Base-by-base conservation (phyloP, 805 yeast genomes). In the Metschnikowia reukaufii region DNA sequence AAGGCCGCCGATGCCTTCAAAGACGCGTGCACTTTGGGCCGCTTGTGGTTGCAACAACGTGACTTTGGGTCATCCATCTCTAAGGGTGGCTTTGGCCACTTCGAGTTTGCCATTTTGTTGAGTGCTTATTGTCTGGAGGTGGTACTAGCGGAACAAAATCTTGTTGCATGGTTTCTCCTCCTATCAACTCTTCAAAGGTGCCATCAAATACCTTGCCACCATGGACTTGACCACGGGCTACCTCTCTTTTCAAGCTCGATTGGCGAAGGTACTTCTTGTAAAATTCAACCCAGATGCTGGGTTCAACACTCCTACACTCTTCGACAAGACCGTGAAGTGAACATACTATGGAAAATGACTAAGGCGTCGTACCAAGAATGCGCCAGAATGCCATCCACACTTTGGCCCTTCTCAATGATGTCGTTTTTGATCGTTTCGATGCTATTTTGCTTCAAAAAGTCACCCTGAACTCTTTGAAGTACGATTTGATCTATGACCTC, bases 131-230 rank as follows among this genome's bases (percentile, higher is more conserved):
- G 36, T 82, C 83, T 51, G 97, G 97, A 57, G 95, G 95, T 56
- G 91, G 92, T 49, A 65, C 70, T 6, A 76, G 74, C 54, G 94
- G 95, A 85, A 84, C 58, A 86, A 83, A 58, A 83, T 89, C 19
- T 72, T 94, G 45, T 65, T 90, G 32, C 85, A 84, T 56, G 99
- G 98, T 0, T 92, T 86, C 64, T 89, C 96, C 3, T 85, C 95
- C 18, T 94, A 90, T 63, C 99, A 94, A 68, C 71, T 94, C 42
- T 94, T 94, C 73, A 91, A 88, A 63, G 97, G 96, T 62, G 82
- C 88, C 1, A 75, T 94, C 47, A 82, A 82, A 57, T 91, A 86
- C 60, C 62, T 92, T 50, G 95, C 97, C 2, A 79, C 87, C 2
- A 83, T 84, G 75, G 96, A 90, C 64, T 66, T 91, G 40, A 47